Conservation (phyloP, 2,329 filamentous ascomycete species). For the Parasarocladium wereldwijsianum region DNA sequence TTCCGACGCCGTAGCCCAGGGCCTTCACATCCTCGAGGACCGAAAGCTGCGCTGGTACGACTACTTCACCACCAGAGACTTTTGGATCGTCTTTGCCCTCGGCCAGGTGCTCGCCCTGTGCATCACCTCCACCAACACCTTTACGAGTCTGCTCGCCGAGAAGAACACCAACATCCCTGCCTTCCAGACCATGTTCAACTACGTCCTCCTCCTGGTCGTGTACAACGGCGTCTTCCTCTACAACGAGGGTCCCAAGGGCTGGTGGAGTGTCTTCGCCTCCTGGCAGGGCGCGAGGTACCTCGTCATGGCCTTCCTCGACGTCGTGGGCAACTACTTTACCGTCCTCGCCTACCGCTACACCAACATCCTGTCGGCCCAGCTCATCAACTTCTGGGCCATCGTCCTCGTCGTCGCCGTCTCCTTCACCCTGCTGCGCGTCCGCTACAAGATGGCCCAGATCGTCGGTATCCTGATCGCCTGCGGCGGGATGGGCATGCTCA, state of each 20-base stretch:
- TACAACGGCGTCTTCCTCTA: slow-evolving; percentile 72
- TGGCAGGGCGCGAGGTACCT: slow-evolving; percentile 86
- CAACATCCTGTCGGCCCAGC: slow-evolving; percentile 80
- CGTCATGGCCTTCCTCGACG: slow-evolving; percentile 83
- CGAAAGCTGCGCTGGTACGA: slow-evolving; percentile 45
- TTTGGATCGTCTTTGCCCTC: slow-evolving; percentile 69
- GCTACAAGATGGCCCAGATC: slow-evolving; percentile 80
- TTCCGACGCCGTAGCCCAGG: slow-evolving; percentile 28
- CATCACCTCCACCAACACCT: slow-evolving; percentile 87
- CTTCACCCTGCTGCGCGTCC: slow-evolving; percentile 68
- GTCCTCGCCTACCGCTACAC: slow-evolving; percentile 89
- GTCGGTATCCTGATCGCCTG: slow-evolving; percentile 79
- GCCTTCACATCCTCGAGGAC: slow-evolving; percentile 39
- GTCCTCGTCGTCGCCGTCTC: slow-evolving; percentile 80
- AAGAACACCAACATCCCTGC: slow-evolving; percentile 70
- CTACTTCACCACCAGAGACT: slow-evolving; percentile 73
- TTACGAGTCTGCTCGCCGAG: slow-evolving; percentile 57
- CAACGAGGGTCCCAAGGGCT: slow-evolving; percentile 62
- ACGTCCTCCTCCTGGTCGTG: slow-evolving; percentile 66
- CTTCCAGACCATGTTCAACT: slow-evolving; percentile 94
- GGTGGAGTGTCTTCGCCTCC: slow-evolving; percentile 39
- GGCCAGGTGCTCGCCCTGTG: slow-evolving; percentile 79
- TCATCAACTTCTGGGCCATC: slow-evolving; percentile 98
- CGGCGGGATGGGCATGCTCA: slow-evolving; percentile 75
- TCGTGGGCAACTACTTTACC: slow-evolving; percentile 96